Evolutionary conservation across 495 filamentous ascomycete genomes (phyloP), one percentile per base, ranked within the genome.

Genomic region (Mytilinidion resinicola): DNA sequence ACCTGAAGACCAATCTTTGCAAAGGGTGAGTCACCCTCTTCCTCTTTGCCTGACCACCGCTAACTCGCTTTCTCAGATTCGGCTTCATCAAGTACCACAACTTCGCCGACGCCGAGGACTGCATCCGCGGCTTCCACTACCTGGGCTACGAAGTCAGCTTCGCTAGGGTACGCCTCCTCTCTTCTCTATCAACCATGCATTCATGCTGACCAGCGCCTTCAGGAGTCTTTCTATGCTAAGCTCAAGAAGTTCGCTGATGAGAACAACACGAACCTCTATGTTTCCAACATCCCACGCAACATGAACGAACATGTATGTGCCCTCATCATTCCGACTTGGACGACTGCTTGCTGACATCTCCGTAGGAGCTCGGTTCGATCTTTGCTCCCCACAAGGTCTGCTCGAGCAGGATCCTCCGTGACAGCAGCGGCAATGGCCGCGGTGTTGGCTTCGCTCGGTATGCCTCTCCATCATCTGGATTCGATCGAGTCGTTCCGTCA

Each of bases 371-470:
- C 56, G 78, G 78, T 61, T 77, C 80, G n/a, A 85, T 91, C 57
- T 96, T 97, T 71, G 76, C 82, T 61, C 88, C 87, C 17, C 92
- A 88, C 75, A 81, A 82, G 64, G 89, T 96, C 43, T 82, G 89
- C 47, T 96, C 92, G 0, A 87, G 88, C 78, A 90, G 95, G 73
- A 95, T 99, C 63, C 86, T 96, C 57, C 88, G 91, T 48, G 90
- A 96, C 70, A 80, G 81, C 59, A 85, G 89, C 61, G 93, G 90
- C 53, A 85, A 91, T 56, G 96, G 92, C 72, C 92, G 93, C 68
- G 92, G 95, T 69, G 93, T 97, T 59, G 93, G 93, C 25, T 99
- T 99, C 74, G 95, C 93, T 69, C 84, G 92, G 92, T 96, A 73
- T 71, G 80, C 74, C 11, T 34, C 55, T 37, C 10, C 33, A n/a